Evolutionary conservation across 495 filamentous ascomycete genomes (phyloP).

Genomic region (Cenococcum geophilum): DNA sequence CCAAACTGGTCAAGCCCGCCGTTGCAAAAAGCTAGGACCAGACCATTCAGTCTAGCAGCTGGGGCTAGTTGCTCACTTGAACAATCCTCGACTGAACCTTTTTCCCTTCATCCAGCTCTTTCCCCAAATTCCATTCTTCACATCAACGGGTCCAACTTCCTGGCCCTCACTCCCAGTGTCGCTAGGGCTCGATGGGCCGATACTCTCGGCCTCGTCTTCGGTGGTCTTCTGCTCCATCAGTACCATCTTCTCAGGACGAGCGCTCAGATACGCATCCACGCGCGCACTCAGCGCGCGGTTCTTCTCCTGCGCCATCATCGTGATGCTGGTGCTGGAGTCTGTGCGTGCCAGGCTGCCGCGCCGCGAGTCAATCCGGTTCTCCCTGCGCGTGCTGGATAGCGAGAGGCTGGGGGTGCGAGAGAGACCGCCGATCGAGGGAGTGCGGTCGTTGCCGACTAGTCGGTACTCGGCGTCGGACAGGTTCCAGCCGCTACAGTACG

Average conservation of each 20-base stretch:
- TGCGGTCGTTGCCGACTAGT: slow-evolving; percentile 33
- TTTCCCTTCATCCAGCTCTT: slow-evolving; percentile 9
- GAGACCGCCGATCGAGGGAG: slow-evolving; percentile 23
- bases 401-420: slow-evolving; percentile 23
- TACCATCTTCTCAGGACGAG: slow-evolving; percentile 21
- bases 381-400: slow-evolving; percentile 22
- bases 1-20: too few species aligned
- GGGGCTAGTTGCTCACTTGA: slow-evolving; percentile 6
- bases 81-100: background rate
- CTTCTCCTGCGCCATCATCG: slow-evolving; percentile 31
- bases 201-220: slow-evolving; percentile 20
- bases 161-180: background rate
- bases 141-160: background rate
- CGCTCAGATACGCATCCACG: slow-evolving; percentile 36
- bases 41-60: too few species aligned
- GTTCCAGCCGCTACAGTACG: slow-evolving; percentile 34
- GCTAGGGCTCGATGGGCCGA: slow-evolving; percentile 6
- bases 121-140: background rate
- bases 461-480: slow-evolving; percentile 31
- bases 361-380: slow-evolving; percentile 6
- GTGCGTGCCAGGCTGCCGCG: slow-evolving; percentile 31
- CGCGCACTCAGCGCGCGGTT: slow-evolving; percentile 35
- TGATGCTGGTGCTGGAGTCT: slow-evolving; percentile 33
- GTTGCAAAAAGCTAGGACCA: too few species aligned
- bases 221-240: slow-evolving; percentile 8